phyloP scores from a whole-genome alignment of 1,284 basidiomycete species.

The Volvariella volvacea region DNA sequence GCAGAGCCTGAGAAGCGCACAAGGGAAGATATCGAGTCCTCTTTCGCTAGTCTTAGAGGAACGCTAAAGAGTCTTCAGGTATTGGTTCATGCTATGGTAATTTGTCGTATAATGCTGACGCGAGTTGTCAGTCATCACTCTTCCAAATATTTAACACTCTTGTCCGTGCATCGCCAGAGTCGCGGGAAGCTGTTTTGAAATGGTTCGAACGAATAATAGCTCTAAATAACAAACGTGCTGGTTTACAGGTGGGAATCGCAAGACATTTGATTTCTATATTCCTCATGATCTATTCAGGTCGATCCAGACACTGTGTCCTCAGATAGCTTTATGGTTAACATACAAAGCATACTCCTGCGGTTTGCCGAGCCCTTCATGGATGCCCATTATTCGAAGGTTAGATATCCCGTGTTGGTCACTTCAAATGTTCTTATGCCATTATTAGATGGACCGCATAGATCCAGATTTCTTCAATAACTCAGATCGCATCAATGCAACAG shows the following conservation, averaged over 20 bases:
- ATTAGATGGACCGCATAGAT: constrained; percentile 88
- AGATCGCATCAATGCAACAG: constrained; percentile 65
- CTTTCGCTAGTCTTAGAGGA: constrained; percentile 75
- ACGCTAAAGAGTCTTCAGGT: constrained; percentile 82
- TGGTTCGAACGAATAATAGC: constrained; percentile 75
- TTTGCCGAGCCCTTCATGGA: constrained; percentile 99
- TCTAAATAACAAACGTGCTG: constrained; percentile 82
- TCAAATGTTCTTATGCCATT: constrained; percentile 4
- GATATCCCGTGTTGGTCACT: constrained; percentile 10
- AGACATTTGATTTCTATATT: neutral
- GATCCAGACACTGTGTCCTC: constrained; percentile 81
- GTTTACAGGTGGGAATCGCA: constrained; percentile 63
- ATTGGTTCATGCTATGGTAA: neutral
- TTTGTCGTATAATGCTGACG: constrained; percentile 5
- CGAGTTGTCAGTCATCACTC: constrained; percentile 51
- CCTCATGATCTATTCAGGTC: constrained; percentile 41
- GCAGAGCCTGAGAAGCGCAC: constrained; percentile 76
- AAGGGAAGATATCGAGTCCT: constrained; percentile 74
- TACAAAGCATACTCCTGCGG: constrained; percentile 76
- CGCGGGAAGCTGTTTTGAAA: constrained; percentile 80
- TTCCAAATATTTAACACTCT: constrained; percentile 89
- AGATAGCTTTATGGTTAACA: constrained; percentile 92
- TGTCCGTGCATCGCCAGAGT: constrained; percentile 74
- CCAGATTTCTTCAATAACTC: constrained; percentile 73
- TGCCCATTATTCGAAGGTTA: constrained; percentile 80